Evolutionary conservation across 2,329 filamentous ascomycete genomes (phyloP).

Genomic region (Ascochyta koolunga): DNA sequence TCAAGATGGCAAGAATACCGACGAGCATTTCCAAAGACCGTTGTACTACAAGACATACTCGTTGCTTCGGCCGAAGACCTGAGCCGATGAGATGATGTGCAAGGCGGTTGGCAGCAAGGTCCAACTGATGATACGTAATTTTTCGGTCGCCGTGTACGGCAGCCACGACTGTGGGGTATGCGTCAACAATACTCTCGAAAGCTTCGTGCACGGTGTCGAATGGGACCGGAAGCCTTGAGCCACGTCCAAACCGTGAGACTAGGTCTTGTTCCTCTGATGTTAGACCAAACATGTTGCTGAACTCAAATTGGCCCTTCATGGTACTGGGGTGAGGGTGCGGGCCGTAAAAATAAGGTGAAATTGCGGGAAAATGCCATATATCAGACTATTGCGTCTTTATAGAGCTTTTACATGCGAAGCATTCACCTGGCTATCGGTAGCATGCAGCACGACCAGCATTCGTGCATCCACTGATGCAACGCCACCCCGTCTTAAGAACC

Average conservation of each 20-base stretch:
- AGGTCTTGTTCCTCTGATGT: constrained; percentile 27
- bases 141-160: constrained; percentile 27
- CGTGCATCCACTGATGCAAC: background rate
- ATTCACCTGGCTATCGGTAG: constrained; percentile 2
- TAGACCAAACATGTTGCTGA: constrained; percentile 24
- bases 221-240: constrained; percentile 23
- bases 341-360: background rate
- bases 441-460: background rate
- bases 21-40: constrained; percentile 64
- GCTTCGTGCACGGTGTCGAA: constrained; percentile 31
- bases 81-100: constrained; percentile 40
- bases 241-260: constrained; percentile 33
- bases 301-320: constrained; percentile 19
- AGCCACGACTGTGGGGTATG: constrained; percentile 28
- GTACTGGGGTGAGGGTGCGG: background rate
- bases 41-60: constrained; percentile 61
- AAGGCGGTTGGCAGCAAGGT: constrained; percentile 38
- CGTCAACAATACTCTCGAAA: constrained; percentile 37
- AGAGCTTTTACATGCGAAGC: background rate
- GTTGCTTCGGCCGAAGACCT: constrained; percentile 47
- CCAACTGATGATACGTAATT: constrained; percentile 41
- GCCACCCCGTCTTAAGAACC: background rate
- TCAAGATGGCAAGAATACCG: constrained; percentile 62
- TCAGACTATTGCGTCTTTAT: constrained; percentile 5
- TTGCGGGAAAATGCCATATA: background rate